These are phyloP conservation scores for Cyphellophora attinorum DNA, from an alignment of 2,329 filamentous ascomycete species.

Conservation along the genomic window DNA sequence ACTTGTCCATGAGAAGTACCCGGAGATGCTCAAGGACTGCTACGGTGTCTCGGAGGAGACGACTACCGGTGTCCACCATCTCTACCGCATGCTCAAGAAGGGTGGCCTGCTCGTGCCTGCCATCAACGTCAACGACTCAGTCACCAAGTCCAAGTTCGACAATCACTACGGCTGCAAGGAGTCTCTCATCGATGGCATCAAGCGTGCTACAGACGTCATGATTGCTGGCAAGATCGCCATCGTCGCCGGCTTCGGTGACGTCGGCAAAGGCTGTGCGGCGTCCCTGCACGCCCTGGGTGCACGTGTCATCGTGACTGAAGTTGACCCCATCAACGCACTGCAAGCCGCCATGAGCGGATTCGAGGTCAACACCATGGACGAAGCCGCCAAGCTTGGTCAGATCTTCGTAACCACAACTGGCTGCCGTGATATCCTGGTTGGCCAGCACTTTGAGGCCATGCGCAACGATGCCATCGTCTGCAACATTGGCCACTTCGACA, in stretches of 20 bases:
- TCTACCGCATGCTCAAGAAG: conserved; percentile 96
- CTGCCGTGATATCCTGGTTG: conserved; percentile 94
- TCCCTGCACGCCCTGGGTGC: conserved; percentile 96
- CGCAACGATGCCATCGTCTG: conserved; percentile 96
- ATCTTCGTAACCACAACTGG: conserved; percentile 99
- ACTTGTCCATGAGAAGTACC: conserved; percentile 96
- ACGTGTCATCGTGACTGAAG: conserved; percentile 89
- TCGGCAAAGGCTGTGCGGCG: conserved; percentile 96
- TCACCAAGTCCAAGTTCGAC: conserved; percentile 99
- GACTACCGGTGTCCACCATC: conserved; percentile 98
- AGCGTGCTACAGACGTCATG: conserved; percentile 99
- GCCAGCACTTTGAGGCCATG: conserved; percentile 90
- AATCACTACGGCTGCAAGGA: conserved; percentile 99
- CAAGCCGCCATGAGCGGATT: conserved; percentile 96
- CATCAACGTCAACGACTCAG: conserved; percentile 99
- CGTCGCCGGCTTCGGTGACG: conserved; percentile 96
- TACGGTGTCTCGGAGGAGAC: conserved; percentile 99
- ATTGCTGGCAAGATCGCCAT: conserved; percentile 98
- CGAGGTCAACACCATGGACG: conserved; percentile 97
- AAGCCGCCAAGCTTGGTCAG: conserved; percentile 78
- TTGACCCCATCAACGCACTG: conserved; percentile 99
- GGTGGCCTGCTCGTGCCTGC: conserved; percentile 80
- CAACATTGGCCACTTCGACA: conserved; percentile 99
- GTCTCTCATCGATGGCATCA: conserved; percentile 98
- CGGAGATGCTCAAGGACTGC: conserved; percentile 96